These are phyloP conservation scores for Gynostemma pentaphyllum DNA, from an alignment of 306 rosid genomes.

Conservation along the genomic window DNA sequence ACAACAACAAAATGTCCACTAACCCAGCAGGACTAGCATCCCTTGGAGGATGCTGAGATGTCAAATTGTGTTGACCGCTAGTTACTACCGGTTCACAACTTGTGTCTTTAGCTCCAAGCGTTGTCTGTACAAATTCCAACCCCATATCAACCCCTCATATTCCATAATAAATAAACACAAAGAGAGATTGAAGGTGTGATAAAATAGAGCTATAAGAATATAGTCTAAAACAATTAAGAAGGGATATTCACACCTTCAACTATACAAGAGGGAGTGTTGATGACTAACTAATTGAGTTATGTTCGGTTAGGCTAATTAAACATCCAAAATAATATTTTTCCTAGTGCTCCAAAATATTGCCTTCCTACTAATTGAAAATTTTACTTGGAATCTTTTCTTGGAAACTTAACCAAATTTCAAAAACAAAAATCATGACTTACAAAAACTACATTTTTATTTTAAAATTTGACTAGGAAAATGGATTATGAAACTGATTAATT, in stretches of 20 bases:
- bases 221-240: no score
- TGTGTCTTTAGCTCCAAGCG: constrained; percentile 83
- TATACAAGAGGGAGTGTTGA: no score
- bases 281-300: no score
- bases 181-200: neutral
- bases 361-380: no score
- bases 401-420: no score
- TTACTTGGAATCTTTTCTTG: no score
- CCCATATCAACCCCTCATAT: neutral
- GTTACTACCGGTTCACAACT: constrained; percentile 93
- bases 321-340: neutral
- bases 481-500: no score
- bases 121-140: constrained; percentile 35
- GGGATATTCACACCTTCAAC: no score
- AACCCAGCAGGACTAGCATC: constrained; percentile 99
- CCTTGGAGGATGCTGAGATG: constrained; percentile 91
- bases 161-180: neutral
- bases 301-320: neutral
- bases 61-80: constrained; percentile 86
- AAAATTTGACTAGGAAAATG: no score
- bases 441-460: no score
- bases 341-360: no score
- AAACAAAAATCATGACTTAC: no score
- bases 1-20: constrained; percentile 53
- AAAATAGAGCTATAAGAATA: neutral